Percentiles rank a stretch among this genome's conserved stretches.
Conservation (phyloP, 176 grass and related monocot genomes). For the Carex pumila region DNA sequence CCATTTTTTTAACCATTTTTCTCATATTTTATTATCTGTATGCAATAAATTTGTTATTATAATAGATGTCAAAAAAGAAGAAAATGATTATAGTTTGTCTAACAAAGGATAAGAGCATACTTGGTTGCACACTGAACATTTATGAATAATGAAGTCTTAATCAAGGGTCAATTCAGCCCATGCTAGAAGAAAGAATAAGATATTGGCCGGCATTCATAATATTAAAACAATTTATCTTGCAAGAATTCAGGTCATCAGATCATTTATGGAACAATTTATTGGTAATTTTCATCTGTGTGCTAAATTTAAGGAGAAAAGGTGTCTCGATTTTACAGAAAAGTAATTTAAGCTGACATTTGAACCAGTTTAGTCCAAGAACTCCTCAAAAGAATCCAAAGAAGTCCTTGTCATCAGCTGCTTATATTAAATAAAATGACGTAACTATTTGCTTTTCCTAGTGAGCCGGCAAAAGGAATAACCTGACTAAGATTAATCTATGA, state of each 20-base stretch:
- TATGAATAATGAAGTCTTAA: neutral
- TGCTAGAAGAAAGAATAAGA: neutral
- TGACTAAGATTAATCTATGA: neutral
- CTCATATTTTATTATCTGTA: neutral
- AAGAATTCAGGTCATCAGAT: neutral
- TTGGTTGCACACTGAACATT: neutral
- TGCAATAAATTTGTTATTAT: neutral
- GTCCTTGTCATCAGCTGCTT: neutral
- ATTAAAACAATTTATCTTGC: neutral
- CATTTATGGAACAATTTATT: neutral
- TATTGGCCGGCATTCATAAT: neutral
- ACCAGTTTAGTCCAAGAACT: neutral
- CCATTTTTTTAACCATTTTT: neutral
- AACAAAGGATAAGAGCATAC: neutral
- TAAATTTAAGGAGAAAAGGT: neutral
- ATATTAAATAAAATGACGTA: neutral
- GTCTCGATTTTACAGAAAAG: neutral
- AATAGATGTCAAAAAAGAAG: neutral
- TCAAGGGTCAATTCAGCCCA: neutral
- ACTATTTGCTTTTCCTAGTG: neutral
- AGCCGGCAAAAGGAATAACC: neutral
- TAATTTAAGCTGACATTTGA: constrained; percentile 1
- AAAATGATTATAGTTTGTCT: neutral
- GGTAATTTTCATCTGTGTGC: neutral
- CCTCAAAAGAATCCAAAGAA: neutral